phyloP scores from a whole-genome alignment of 106 monocot species.

The Narthecium ossifragum region DNA sequence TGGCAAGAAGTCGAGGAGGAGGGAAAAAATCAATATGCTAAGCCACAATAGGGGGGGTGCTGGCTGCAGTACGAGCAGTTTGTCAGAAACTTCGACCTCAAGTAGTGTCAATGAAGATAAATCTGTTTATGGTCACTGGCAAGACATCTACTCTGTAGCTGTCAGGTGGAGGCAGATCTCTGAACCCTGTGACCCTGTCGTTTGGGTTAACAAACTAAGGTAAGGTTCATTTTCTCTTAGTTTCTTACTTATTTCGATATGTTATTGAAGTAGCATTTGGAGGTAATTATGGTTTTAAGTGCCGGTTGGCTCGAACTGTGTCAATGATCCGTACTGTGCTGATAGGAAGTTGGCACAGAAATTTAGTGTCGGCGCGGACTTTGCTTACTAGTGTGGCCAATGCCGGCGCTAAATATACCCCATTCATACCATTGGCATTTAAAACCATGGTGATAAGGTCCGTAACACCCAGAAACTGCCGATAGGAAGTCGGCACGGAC shows the following conservation, averaged over 20 bases:
- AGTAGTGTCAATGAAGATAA: conserved; percentile 44
- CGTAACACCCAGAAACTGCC: too few relatives aligned
- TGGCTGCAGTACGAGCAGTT: conserved; percentile 47
- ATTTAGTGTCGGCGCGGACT: too few relatives aligned
- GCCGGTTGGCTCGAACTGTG: too few relatives aligned
- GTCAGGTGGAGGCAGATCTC: conserved; percentile 97
- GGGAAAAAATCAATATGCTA: conserved; percentile 37
- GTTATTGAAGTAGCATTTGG: not conserved
- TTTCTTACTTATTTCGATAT: not conserved
- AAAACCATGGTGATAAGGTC: too few relatives aligned
- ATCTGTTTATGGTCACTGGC: conserved; percentile 49
- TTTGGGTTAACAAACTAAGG: conserved; percentile 94
- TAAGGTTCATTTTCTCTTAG: conserved; percentile 1
- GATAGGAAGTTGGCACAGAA: too few relatives aligned
- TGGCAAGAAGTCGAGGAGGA: conserved; percentile 61
- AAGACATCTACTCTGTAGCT: conserved; percentile 69
- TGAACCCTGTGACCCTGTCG: conserved; percentile 98
- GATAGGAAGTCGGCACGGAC: too few relatives aligned
- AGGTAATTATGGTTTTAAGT: too few relatives aligned
- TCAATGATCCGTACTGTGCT: too few relatives aligned
- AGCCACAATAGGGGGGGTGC: conserved; percentile 87
- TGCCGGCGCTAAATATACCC: too few relatives aligned
- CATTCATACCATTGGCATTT: too few relatives aligned
- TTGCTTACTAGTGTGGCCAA: too few relatives aligned
- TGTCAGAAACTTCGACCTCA: conserved; percentile 32